phyloP scores from a whole-genome alignment of 805 yeast genomes.

The Maudiozyma serrabonitensis region DNA sequence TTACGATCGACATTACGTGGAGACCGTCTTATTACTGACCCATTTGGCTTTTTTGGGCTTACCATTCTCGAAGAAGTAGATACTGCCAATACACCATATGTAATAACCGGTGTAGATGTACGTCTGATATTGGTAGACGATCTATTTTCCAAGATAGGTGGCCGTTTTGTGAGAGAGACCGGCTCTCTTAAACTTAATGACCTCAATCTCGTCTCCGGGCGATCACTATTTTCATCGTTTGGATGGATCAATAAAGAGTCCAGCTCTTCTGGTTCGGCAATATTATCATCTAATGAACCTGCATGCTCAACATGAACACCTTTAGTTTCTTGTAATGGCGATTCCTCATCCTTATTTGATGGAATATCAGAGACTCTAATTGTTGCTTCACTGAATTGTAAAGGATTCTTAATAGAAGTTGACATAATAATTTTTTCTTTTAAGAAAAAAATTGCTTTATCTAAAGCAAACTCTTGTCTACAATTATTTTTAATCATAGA shows the following conservation, averaged over 20 bases:
- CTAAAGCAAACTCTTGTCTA: constrained; percentile 79
- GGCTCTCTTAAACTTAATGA: constrained; percentile 6
- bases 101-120: not conserved
- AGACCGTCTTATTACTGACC: not conserved
- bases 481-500: constrained; percentile 83
- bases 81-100: not conserved
- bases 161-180: not conserved
- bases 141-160: not conserved
- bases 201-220: constrained; percentile 1
- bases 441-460: constrained; percentile 60
- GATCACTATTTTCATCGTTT: not conserved
- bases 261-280: constrained; percentile 17
- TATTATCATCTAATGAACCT: constrained; percentile 14
- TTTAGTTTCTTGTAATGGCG: not conserved
- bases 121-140: not conserved
- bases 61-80: not conserved
- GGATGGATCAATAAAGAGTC: constrained; percentile 13
- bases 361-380: constrained; percentile 7
- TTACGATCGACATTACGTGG: not conserved
- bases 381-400: constrained; percentile 19
- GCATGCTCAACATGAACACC: not conserved
- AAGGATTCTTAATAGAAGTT: constrained; percentile 24
- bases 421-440: constrained; percentile 49
- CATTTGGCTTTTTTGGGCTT: not conserved
- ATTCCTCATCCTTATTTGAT: not conserved